Base-by-base conservation (phyloP, 768 basidiomycete genomes). In the Chalciporus piperatus region DNA sequence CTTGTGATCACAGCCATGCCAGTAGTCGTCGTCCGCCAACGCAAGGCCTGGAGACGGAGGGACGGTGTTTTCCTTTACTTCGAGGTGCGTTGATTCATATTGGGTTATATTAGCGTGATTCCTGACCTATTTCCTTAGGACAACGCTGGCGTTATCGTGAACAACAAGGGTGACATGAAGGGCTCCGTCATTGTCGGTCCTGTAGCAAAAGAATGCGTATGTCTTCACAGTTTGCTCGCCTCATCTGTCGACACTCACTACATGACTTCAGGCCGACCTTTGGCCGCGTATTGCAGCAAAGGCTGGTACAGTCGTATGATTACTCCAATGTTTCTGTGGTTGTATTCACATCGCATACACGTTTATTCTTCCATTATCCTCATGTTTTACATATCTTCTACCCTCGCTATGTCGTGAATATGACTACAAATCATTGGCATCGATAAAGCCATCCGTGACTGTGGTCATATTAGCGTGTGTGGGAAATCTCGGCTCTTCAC, bases 161-260 rank as follows among this genome's bases (percentile, higher is more conserved):
- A 97, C 79, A 88, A 91, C 67, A 98, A 98, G 82, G 96, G 96
- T 65, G 97, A 99, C 79, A 99, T 99, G 97, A 99, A 99, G 81
- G 96, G 96, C 45, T 95, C 92, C 47, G 91, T 92, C 54, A 96
- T 97, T 69, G 91, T 93, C 32, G 93, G 93, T 51, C 94, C 93
- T 37, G 92, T 99, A 56, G 97, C 96, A 76, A 99, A 98, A 84
- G 96, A 98, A 92, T 98, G 97, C 69, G 91, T 93, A 70, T 38
- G 22, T 22, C 22, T 22, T 22, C 22, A 22, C 22, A 4, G 22
- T 22, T 22, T 22, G 22, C 22, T 22, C 22, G 4, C 22, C 22
- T 22, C 22, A 4, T 22, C 22, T 4, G 22, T 22, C 22, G 22
- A 22, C 22, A 4, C 22, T 22, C 22, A 22, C 22, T 4, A 22